Conservation (phyloP, 1,139 yeast species). For the Suhomyces kunorum region DNA sequence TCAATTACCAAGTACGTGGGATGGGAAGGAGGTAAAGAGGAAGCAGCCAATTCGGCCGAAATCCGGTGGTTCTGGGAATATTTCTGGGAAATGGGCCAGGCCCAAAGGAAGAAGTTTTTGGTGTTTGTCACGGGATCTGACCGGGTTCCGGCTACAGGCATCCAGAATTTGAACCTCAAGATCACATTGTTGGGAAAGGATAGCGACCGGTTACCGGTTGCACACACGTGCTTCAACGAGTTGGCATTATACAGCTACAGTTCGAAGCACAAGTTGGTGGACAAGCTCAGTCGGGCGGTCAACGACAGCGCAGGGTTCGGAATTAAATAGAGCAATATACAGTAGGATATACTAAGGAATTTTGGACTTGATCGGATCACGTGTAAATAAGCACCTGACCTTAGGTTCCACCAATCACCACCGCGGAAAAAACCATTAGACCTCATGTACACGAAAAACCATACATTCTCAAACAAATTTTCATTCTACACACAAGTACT, state of each 20-base stretch:
- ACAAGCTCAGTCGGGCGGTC: conserved; percentile 66
- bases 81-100: conserved; percentile 46
- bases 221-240: conserved; percentile 95
- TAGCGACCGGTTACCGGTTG: conserved; percentile 64
- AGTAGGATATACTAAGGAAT: no score
- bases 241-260: conserved; percentile 71
- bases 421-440: conserved; percentile 15
- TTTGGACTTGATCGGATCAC: no score
- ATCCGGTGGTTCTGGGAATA: conserved; percentile 87
- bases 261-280: conserved; percentile 49
- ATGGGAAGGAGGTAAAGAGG: conserved; percentile 42
- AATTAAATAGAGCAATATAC: conserved; percentile 44
- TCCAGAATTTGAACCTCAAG: conserved; percentile 69
- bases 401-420: conserved; percentile 11
- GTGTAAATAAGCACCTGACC: conserved; percentile 2
- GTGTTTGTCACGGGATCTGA: conserved; percentile 89
- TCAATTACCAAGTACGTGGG: conserved; percentile 75
- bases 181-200: conserved; percentile 55
- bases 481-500: conserved; percentile 10
- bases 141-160: conserved; percentile 89
- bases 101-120: conserved; percentile 61
- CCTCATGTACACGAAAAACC: conserved; percentile 11
- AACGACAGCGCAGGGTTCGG: conserved; percentile 87
- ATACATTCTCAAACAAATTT: conserved; percentile 12
- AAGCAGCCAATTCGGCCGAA: conserved; percentile 38